phyloP scores from a whole-genome alignment of 768 basidiomycete genomes.

The Lyophyllum semitale region DNA sequence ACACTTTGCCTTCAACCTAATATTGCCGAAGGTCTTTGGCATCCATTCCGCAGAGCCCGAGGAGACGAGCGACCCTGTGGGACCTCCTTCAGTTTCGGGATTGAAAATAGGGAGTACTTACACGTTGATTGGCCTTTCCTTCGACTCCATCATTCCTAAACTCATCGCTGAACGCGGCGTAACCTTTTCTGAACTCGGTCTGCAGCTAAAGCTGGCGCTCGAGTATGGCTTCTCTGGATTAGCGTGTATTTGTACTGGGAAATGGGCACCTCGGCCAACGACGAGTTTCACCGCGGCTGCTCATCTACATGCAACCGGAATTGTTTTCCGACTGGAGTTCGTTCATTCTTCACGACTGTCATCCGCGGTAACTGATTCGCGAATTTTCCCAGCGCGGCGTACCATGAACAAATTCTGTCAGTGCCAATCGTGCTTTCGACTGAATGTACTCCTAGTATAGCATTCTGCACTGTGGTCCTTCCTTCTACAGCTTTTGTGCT shows the following conservation, averaged over 20 bases:
- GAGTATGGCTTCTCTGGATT: constrained; percentile 50
- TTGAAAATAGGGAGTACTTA: constrained; percentile 46
- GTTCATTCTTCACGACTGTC: constrained; percentile 25
- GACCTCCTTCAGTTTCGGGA: constrained; percentile 51
- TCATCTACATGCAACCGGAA: constrained; percentile 45
- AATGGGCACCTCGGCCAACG: constrained; percentile 47
- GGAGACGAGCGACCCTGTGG: constrained; percentile 17
- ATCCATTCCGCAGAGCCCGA: constrained; percentile 19
- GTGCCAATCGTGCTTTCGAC: constrained; percentile 60
- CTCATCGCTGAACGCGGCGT: constrained; percentile 54
- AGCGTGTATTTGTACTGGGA: constrained; percentile 42
- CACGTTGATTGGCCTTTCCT: constrained; percentile 49
- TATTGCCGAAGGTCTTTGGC: constrained; percentile 44
- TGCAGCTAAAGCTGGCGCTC: constrained; percentile 50
- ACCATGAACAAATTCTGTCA: constrained; percentile 57
- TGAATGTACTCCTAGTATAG: constrained; percentile 46
- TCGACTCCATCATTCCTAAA: constrained; percentile 49
- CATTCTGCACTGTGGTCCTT: constrained; percentile 51
- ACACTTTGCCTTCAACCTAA: constrained; percentile 41
- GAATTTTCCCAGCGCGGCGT: constrained; percentile 43
- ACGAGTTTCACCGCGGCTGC: constrained; percentile 46
- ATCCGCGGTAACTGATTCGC: background rate
- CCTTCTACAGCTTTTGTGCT: constrained; percentile 56
- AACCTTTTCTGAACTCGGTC: constrained; percentile 54
- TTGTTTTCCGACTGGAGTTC: constrained; percentile 60